A percentile compares a stretch with the other conserved stretches of the same genome.
phyloP scores from a whole-genome alignment of 139 green algal genomes.

The Microglena sp. region DNA sequence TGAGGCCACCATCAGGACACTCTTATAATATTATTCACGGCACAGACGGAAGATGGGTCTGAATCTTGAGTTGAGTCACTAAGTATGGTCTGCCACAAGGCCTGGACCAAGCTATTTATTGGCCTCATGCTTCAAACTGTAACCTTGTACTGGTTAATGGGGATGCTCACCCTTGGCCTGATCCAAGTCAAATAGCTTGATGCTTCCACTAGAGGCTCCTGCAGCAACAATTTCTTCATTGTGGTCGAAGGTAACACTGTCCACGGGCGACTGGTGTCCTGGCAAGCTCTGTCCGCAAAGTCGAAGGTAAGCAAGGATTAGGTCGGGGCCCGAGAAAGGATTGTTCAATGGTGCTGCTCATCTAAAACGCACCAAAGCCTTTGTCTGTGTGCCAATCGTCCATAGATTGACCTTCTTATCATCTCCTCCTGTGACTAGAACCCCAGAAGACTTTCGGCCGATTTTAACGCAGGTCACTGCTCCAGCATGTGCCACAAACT shows the following conservation, averaged over 20 bases:
- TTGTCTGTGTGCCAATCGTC: slow-evolving; percentile 56
- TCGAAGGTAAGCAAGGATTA: background rate
- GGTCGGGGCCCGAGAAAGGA: background rate
- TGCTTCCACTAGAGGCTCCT: slow-evolving; percentile 46
- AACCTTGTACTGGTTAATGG: background rate
- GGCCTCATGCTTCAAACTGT: background rate
- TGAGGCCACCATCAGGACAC: background rate
- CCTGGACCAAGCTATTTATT: background rate
- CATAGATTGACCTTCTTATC: slow-evolving; percentile 83
- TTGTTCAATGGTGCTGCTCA: background rate
- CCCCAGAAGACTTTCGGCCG: slow-evolving; percentile 51
- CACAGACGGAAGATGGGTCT: background rate
- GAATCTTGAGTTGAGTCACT: background rate
- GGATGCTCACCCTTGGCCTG: slow-evolving; percentile 41
- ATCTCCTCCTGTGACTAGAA: slow-evolving; percentile 79
- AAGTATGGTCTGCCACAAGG: background rate
- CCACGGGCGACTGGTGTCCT: slow-evolving; percentile 53
- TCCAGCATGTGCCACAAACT: slow-evolving; percentile 64
- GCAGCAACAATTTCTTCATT: slow-evolving; percentile 63
- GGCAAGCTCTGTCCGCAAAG: slow-evolving; percentile 42
- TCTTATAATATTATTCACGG: background rate
- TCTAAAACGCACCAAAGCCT: slow-evolving; percentile 30
- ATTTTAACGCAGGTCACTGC: slow-evolving; percentile 71
- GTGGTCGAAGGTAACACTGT: slow-evolving; percentile 67
- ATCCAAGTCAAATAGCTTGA: slow-evolving; percentile 78